Evolutionary conservation across 2,329 filamentous ascomycete species (phyloP), one percentile per base, ranked within the genome.

Genomic region (Penicillium sp.): DNA sequence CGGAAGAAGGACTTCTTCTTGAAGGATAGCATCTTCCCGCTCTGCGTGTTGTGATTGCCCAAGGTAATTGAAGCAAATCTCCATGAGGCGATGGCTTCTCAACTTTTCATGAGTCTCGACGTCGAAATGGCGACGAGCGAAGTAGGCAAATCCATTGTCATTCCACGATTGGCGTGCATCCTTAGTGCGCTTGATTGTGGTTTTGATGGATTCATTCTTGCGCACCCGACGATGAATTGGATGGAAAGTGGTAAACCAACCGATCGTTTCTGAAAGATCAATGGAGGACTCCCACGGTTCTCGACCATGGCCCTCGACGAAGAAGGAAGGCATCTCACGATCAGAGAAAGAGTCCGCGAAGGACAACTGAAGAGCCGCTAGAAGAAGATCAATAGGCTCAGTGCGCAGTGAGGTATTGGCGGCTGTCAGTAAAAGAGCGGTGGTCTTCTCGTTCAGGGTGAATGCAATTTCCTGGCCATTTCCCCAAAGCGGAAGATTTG

Each of bases 311-410:
- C 46, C 46, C 28, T 48, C 46, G 11, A 6, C 28, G 29, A 48
- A 48, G 13, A 48, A 35, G 9, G 35, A 29, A 5, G 41, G 46
- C 24, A 28, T 39, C 18, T 13, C 38, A 7, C 38, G 24, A 18
- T 39, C 38, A 25, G 41, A 28, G 45, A 62, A 61, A 27, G 43
- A 41, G 5, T 40, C 35, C 24, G 29, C n/a, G 45, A 62, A 63
- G 0, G 59, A 53, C 11, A 51, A 38, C 6, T 56, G 18, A 1
- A 62, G 33, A 4, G 50, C 49, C 4, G 58, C 57, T 5, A 58
- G 39, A 8, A 63, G 36, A 11, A 63, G 37, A 12, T 63, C 59
- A 7, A 60, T 46, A 3, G 58, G 47, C 29, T 62, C 50, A 18
- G 52, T 57, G 3, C 47, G 27, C 1, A 60, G 36, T 2, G 46